Percentiles rank a stretch among this genome's conserved stretches.
Conservation (phyloP, 2,329 filamentous ascomycete genomes). For the Stagonosporopsis tanaceti region DNA sequence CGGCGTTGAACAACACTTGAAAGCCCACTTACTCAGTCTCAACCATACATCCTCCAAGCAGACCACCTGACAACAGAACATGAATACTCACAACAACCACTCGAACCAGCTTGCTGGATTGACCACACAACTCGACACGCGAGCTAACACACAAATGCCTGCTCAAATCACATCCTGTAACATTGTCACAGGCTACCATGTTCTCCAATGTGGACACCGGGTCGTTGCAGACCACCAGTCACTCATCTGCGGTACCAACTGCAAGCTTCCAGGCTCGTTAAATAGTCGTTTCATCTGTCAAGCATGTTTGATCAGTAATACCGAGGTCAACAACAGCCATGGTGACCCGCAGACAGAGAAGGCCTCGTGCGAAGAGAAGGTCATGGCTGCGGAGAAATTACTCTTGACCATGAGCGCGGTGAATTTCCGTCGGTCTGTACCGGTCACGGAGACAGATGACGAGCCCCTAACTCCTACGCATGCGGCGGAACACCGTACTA, state of each 20-base stretch:
- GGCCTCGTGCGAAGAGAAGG: too few relatives aligned
- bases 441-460: neutral
- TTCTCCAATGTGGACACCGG: neutral
- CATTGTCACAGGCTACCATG: neutral
- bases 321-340: neutral
- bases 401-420: neutral
- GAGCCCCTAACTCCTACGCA: too few relatives aligned
- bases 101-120: too few relatives aligned
- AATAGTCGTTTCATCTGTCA: neutral
- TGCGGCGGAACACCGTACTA: too few relatives aligned
- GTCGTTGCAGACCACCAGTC: neutral
- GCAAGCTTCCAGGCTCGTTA: neutral
- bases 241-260: neutral
- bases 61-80: too few relatives aligned
- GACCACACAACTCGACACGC: too few relatives aligned
- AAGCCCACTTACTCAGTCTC: too few relatives aligned
- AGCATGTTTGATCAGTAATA: neutral
- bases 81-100: too few relatives aligned
- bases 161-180: neutral
- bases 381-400: neutral
- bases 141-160: too few relatives aligned
- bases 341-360: too few relatives aligned
- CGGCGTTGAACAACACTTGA: too few relatives aligned
- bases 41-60: too few relatives aligned
- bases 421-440: neutral